These are phyloP conservation scores for Pleoardoris graminearum DNA, from an alignment of 2,329 filamentous ascomycete genomes.

Conservation along the genomic window DNA sequence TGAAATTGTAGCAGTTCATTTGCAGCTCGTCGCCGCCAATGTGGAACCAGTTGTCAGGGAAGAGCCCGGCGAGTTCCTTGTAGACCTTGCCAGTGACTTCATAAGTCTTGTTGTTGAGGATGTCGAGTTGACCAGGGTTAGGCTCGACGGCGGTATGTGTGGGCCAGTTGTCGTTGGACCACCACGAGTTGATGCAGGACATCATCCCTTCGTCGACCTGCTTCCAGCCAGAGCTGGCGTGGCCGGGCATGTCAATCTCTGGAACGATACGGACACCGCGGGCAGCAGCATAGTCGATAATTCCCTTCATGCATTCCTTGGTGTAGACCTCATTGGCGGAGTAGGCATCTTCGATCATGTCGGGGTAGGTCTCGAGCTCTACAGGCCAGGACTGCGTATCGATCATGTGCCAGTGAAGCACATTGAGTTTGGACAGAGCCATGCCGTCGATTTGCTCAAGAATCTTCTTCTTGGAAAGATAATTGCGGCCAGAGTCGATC, in stretches of 20 bases:
- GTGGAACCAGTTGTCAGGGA: slow-evolving; percentile 59
- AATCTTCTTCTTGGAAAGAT: slow-evolving; percentile 56
- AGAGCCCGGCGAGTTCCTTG: slow-evolving; percentile 55
- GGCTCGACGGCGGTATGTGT: slow-evolving; percentile 61
- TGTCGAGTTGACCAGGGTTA: slow-evolving; percentile 61
- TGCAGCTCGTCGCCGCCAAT: slow-evolving; percentile 61
- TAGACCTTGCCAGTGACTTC: slow-evolving; percentile 59
- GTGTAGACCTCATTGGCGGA: slow-evolving; percentile 54
- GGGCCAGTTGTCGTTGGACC: slow-evolving; percentile 61
- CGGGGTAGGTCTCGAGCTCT: slow-evolving; percentile 53
- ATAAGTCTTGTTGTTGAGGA: slow-evolving; percentile 60
- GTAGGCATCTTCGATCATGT: slow-evolving; percentile 60
- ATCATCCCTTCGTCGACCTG: slow-evolving; percentile 61
- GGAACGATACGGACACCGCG: slow-evolving; percentile 63
- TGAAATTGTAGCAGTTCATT: slow-evolving; percentile 62
- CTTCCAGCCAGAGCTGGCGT: slow-evolving; percentile 60
- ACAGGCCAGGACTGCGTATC: slow-evolving; percentile 62
- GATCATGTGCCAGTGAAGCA: slow-evolving; percentile 61
- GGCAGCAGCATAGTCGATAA: slow-evolving; percentile 56
- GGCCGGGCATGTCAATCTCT: slow-evolving; percentile 66
- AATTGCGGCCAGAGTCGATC: slow-evolving; percentile 60
- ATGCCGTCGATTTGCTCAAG: slow-evolving; percentile 59
- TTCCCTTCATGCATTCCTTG: slow-evolving; percentile 46
- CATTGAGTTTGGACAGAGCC: slow-evolving; percentile 60
- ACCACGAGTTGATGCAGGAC: slow-evolving; percentile 61